These are phyloP conservation scores for Phanerochaete sordida DNA, from an alignment of 768 basidiomycete species.

Conservation along the genomic window DNA sequence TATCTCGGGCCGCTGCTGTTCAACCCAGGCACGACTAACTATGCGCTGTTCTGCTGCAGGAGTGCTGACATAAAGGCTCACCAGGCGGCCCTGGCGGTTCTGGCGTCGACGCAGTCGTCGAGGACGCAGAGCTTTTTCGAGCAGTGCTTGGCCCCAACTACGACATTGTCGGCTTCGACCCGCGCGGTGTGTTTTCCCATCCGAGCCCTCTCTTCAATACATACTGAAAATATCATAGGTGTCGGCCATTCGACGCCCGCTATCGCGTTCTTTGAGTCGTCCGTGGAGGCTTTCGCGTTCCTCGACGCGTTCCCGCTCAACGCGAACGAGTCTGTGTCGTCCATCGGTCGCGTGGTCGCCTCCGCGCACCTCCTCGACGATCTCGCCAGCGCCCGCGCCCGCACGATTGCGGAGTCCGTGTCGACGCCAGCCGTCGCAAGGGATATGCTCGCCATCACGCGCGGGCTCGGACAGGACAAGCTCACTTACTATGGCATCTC, in stretches of 20 bases:
- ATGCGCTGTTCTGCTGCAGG: background rate
- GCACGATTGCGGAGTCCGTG: conserved; percentile 5
- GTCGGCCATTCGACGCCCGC: background rate
- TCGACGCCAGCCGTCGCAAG: conserved; percentile 9
- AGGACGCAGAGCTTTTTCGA: conserved; percentile 1
- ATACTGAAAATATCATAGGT: no score
- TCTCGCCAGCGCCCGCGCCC: background rate
- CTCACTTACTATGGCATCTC: conserved; percentile 13
- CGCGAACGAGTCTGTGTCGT: background rate
- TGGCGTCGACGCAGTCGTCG: conserved; percentile 20
- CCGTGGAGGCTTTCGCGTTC: background rate
- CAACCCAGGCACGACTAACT: conserved; percentile 5
- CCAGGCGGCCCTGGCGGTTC: conserved; percentile 22
- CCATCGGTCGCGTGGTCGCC: background rate
- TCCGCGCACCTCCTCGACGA: background rate
- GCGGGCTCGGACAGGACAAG: conserved; percentile 14
- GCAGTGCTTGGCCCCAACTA: conserved; percentile 20
- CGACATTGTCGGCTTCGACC: conserved; percentile 28
- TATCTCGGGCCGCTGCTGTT: conserved; percentile 3
- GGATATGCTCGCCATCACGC: conserved; percentile 18
- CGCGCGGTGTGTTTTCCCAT: conserved; percentile 22
- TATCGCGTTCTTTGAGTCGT: background rate
- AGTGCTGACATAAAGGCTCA: no score
- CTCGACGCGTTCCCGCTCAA: background rate
- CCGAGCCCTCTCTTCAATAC: no score